A percentile compares a stretch with the other conserved stretches of the same genome.
These are phyloP conservation scores for Leccinum rimulosum DNA, from an alignment of 768 basidiomycete genomes.

Conservation along the genomic window DNA sequence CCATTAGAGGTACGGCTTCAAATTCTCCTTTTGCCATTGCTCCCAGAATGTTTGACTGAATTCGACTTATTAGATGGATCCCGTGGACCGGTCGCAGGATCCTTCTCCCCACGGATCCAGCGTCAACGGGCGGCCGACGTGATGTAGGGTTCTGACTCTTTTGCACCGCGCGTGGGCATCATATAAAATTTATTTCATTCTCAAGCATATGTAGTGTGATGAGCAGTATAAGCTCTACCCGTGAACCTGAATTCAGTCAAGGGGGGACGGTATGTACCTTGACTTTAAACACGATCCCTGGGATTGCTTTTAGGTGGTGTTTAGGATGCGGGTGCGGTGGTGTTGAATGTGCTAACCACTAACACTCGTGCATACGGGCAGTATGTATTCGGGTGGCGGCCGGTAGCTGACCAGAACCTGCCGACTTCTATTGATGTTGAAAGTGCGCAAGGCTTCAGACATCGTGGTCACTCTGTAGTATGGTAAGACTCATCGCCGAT, in stretches of 20 bases:
- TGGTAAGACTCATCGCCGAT: too few relatives aligned
- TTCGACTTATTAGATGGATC: conserved; percentile 7
- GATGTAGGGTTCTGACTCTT: conserved; percentile 12
- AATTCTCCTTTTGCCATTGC: background rate
- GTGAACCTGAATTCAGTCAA: background rate
- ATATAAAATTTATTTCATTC: background rate
- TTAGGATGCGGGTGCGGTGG: too few relatives aligned
- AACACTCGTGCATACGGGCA: too few relatives aligned
- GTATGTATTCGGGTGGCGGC: too few relatives aligned
- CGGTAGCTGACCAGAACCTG: too few relatives aligned
- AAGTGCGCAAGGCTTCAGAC: too few relatives aligned
- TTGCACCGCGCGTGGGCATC: background rate
- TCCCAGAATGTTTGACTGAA: background rate
- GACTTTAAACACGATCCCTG: too few relatives aligned
- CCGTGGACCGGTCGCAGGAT: conserved; percentile 19
- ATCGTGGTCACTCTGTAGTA: too few relatives aligned
- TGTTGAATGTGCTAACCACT: too few relatives aligned
- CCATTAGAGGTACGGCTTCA: conserved; percentile 12
- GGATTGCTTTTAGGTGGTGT: too few relatives aligned
- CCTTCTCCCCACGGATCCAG: conserved; percentile 21
- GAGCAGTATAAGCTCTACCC: background rate
- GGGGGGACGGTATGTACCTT: background rate
- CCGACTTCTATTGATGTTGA: too few relatives aligned
- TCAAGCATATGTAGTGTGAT: conserved; percentile 3
- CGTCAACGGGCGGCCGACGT: conserved; percentile 24